Percentiles rank a stretch among this genome's conserved stretches.
Evolutionary conservation across 108 stramenopile genomes (phyloP).

Genomic region (Nitzschia sp.): DNA sequence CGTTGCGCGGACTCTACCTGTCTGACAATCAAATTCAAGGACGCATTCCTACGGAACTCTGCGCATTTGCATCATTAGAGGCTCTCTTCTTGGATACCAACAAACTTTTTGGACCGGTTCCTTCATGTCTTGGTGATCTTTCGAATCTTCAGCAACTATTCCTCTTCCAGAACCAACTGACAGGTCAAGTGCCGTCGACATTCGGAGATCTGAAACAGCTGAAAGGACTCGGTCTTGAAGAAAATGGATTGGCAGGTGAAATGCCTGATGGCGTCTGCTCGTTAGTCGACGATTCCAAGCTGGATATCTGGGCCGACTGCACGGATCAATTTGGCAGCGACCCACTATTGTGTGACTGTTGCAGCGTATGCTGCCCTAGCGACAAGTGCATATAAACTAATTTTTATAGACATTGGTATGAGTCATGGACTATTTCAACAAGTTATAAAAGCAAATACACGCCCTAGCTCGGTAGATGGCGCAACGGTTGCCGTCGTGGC

Average conservation of each 20-base stretch:
- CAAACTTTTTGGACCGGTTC: slow-evolving; percentile 57
- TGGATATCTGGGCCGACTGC: slow-evolving; percentile 52
- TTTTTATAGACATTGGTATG: not conserved
- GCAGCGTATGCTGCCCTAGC: slow-evolving; percentile 35
- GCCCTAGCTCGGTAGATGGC: too few relatives aligned
- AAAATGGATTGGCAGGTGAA: slow-evolving; percentile 55
- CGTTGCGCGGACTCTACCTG: slow-evolving; percentile 61
- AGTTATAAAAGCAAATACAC: not conserved
- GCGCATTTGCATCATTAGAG: slow-evolving; percentile 47
- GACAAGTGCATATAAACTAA: slow-evolving; percentile 14
- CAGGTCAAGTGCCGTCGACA: slow-evolving; percentile 41
- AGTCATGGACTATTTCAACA: not conserved
- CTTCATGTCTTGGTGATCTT: slow-evolving; percentile 58
- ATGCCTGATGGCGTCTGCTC: slow-evolving; percentile 50
- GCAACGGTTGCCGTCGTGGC: not conserved
- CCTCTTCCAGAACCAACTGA: slow-evolving; percentile 50
- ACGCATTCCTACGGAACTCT: slow-evolving; percentile 50
- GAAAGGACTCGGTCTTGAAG: slow-evolving; percentile 55
- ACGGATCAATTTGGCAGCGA: not conserved
- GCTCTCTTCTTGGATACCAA: slow-evolving; percentile 57
- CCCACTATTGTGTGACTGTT: slow-evolving; percentile 28
- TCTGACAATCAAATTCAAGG: slow-evolving; percentile 71
- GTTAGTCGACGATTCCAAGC: slow-evolving; percentile 2
- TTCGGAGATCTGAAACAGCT: slow-evolving; percentile 22
- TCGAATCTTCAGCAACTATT: slow-evolving; percentile 58